Base-by-base conservation (phyloP, 192 early-diverging fungal species). In the Phycomyces nitens region DNA sequence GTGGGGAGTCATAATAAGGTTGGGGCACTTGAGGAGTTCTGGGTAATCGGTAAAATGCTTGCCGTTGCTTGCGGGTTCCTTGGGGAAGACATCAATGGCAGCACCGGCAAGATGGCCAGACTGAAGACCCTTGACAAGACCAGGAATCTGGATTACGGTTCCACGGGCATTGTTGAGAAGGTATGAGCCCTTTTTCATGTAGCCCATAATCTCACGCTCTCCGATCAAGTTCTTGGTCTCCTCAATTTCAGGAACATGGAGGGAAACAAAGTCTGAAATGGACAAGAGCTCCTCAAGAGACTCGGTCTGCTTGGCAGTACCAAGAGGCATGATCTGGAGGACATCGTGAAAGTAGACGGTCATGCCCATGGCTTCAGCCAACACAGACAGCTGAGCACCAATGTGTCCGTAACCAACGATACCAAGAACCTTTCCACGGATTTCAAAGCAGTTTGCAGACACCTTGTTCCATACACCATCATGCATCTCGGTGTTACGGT, bases 141-240 rank as follows among this genome's bases (percentile, higher is more conserved):
- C 92, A 12, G 92, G 88, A 66, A 99, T 93, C 71, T 94, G 92
- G 26, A 99, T 90, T 29, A 99, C 88, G 16, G 93, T 96, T n/a
- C 97, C 97, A 38, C 97, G 88, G 43, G 91, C 91, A 40, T 96
- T 94, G 63, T 99, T 98, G 73, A 99, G 91, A 59, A 99, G 80
- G 72, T 92, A 94, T 20, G 88, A 77, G 21, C 92, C 94, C 73
- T 90, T 81, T 82, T 97, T 96, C 95, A 99, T 99, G 56, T 83
- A 70, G 21, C 73, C 73, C 52, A 97, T 74, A 53, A 76, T 71
- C 77, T 99, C 91, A 53, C 78, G 80, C 51, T 82, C 88, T 39
- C 91, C 92, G 76, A 99, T 97, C 96, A 99, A 97, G 79, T 95
- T 91, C 84, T 96, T 98, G 64, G 97, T 99, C 56, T 96, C 95